These are phyloP conservation scores for Lichtheimia ramosa DNA, from an alignment of 371 early-diverging fungal genomes.

Conservation along the genomic window DNA sequence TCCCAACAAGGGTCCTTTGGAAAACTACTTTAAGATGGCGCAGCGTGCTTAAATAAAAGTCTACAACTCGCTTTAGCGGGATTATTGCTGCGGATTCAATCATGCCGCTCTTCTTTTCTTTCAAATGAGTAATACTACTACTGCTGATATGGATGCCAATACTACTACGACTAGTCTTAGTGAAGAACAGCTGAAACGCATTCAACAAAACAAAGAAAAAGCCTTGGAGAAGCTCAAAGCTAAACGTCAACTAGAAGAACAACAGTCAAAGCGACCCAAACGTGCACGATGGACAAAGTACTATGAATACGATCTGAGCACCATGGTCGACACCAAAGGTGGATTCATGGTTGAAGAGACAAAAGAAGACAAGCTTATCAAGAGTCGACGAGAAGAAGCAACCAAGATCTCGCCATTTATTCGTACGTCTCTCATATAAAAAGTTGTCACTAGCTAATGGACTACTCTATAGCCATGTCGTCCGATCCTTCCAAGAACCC, in stretches of 20 bases:
- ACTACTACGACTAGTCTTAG: background rate
- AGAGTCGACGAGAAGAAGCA: constrained; percentile 18
- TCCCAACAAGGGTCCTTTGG: constrained; percentile 85
- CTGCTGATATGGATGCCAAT: too few relatives aligned
- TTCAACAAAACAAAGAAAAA: constrained; percentile 18
- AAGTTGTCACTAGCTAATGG: background rate
- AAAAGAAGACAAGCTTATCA: constrained; percentile 27
- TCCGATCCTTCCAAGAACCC: constrained; percentile 62
- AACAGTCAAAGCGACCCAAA: constrained; percentile 3
- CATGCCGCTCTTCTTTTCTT: too few relatives aligned
- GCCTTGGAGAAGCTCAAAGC: constrained; percentile 17
- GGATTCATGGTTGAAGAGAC: constrained; percentile 67
- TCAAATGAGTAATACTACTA: too few relatives aligned
- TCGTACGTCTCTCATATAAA: constrained; percentile 37
- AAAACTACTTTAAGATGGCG: constrained; percentile 45
- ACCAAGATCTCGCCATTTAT: constrained; percentile 42
- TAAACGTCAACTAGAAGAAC: constrained; percentile 6
- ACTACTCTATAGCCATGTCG: constrained; percentile 47
- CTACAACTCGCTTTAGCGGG: background rate
- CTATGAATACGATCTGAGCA: constrained; percentile 32
- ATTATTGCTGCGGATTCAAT: too few relatives aligned
- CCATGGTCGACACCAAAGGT: constrained; percentile 33
- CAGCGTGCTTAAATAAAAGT: constrained; percentile 3
- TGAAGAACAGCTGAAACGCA: constrained; percentile 18
- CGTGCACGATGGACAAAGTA: constrained; percentile 25